Evolutionary conservation across 1,284 basidiomycete species (phyloP).

Genomic region (Cutaneotrichosporon sp.): DNA sequence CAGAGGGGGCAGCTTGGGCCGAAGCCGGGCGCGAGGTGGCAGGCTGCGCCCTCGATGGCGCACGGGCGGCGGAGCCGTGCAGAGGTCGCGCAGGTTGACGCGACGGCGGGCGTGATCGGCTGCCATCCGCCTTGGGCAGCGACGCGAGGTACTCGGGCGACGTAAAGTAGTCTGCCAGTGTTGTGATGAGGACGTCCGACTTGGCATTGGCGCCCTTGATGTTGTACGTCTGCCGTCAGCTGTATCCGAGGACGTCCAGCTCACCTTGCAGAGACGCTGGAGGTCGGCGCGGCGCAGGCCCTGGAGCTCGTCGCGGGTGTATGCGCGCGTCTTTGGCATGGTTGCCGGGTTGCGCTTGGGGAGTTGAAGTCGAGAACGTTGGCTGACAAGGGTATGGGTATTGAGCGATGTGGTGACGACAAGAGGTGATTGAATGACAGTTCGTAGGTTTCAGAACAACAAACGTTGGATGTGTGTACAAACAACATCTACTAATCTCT

Average conservation of each 20-base stretch:
- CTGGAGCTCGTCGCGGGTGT: conserved; percentile 44
- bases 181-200: conserved; percentile 36
- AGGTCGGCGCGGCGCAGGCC: conserved; percentile 41
- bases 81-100: not conserved
- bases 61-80: not conserved
- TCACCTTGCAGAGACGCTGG: conserved; percentile 47
- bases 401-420: too few relatives aligned
- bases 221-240: conserved; percentile 36
- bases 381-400: not conserved
- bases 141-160: conserved; percentile 30
- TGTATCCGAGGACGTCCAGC: not conserved
- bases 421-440: too few relatives aligned
- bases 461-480: too few relatives aligned
- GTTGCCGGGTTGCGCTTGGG: not conserved
- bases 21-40: not conserved
- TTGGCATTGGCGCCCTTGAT: conserved; percentile 49
- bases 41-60: too few relatives aligned
- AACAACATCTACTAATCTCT: too few relatives aligned
- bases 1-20: not conserved
- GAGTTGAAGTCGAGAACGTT: not conserved
- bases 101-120: not conserved
- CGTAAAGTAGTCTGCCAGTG: conserved; percentile 34
- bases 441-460: too few relatives aligned
- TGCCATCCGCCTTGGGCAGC: conserved; percentile 1
- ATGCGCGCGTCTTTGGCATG: conserved; percentile 39